Evolutionary conservation across 1,139 yeast species (phyloP), one percentile per base, ranked within the genome.

Genomic region (Debaryomyces nepalensis): DNA sequence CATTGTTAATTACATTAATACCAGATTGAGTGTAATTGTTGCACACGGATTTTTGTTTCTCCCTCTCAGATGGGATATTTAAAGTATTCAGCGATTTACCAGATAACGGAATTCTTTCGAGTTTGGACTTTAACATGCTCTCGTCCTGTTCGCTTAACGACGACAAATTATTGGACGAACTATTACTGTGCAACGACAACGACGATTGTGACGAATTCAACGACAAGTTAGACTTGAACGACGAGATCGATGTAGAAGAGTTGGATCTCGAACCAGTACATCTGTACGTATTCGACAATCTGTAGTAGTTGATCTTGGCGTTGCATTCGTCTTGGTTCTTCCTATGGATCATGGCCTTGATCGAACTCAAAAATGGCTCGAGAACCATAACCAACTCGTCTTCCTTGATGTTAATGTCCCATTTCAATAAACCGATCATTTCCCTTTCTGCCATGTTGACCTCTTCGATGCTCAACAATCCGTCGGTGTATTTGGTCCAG

Each of bases 371-470:
- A 68, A 93, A 88, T 32, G 91, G 91, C 40, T 85, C 81, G 44
- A 91, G 74, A 12, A 83, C 83, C 40, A 73, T 66, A 44, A 81
- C 70, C 48, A 93, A 75, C 55, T 93, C 98, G 37, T 77, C 74
- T 54, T 81, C 82, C 34, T 79, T 69, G 44, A 93, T 81, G 35
- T 77, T 70, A 41, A 91, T 69, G 56, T 88, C 82, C 98, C 98
- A 93, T 54, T 87, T 84, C 46, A 93, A 76, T 51, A 89, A 81
- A 38, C 78, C 80, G 42, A 91, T 79, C 52, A 93, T 73, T 66
- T 93, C 98, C 52, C 90, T 76, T 68, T 93, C 99, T 58, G 95
- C 88, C 59, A 90, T 81, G 65, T 93, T 93, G 45, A 93, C 91
- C 58, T 93, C 98, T 21, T 75, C 76, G 38, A 87, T 69, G 19